Evolutionary conservation across 768 basidiomycete genomes (phyloP), one percentile per base, ranked within the genome.

Genomic region (Boletus insuetus): DNA sequence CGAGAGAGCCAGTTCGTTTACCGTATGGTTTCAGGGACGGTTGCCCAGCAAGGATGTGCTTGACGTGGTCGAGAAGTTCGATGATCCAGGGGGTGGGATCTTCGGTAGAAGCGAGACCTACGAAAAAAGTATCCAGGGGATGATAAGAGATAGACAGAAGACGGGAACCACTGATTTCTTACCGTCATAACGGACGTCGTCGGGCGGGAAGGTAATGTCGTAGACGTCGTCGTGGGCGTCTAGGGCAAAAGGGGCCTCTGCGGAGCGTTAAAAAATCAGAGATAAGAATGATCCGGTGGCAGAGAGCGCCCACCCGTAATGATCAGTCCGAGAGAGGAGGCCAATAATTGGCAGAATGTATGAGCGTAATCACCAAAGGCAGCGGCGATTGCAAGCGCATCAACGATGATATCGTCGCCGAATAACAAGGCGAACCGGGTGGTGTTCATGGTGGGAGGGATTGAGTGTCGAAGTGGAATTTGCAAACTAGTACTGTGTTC

Each of bases 151-250:
- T 2, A 4, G 19, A 41, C 19, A 3, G 22, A 19, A 7, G 42
- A 95, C 94, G 84, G 14, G 91, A 91, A 0, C 94, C 95, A 0
- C 89, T 89, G 53, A 95, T 75, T 54, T 72, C 19, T 97, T 71
- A 0, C 79, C 89, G 56, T 87, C 81, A 64, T 88, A 92, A 3
- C 72, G 67, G 34, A 67, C 62, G 7, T 73, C 75, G 13, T 80
- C 74, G 0, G 71, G 44, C 0, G 94, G 94, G 58, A 89, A 92
- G 44, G 77, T 76, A 71, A 76, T 71, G 52, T 78, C 73, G n/a
- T 75, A 57, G 11, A 82, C 76, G n/a, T 91, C 91, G 64, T 95
- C 83, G 67, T 80, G 97, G 0, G 79, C 71, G 52, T 91, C 85
- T 6, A 95, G 73, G 0, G 65, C 73, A 57, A 87, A 84, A 2